Conservation (phyloP, 2,329 filamentous ascomycete species). For the Arachnomyces sp. region DNA sequence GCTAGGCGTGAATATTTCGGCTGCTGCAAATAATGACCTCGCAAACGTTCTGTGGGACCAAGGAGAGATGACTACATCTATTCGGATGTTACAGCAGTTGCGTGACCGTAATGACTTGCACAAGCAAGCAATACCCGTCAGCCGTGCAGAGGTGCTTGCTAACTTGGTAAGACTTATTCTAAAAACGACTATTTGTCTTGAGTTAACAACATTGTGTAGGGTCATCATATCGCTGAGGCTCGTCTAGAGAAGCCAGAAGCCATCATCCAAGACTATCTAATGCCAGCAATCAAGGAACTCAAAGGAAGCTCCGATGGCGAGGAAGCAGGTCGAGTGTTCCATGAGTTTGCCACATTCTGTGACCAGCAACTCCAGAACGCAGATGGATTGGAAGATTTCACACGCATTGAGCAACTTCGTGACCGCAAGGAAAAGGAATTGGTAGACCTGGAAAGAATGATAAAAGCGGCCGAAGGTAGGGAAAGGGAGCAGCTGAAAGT, state of each 20-base stretch:
- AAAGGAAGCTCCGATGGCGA: conserved; percentile 58
- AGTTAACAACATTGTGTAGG: conserved; percentile 38
- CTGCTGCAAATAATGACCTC: conserved; percentile 69
- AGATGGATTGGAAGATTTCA: conserved; percentile 76
- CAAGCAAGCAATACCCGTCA: conserved; percentile 64
- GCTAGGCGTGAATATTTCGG: conserved; percentile 69
- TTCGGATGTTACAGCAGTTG: conserved; percentile 75
- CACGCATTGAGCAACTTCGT: conserved; percentile 68
- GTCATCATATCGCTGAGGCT: conserved; percentile 81
- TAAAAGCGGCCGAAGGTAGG: conserved; percentile 41
- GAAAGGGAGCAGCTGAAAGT: conserved; percentile 53
- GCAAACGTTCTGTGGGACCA: conserved; percentile 92
- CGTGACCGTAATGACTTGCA: conserved; percentile 54
- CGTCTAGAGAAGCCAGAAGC: conserved; percentile 83
- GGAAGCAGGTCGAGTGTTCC: conserved; percentile 81
- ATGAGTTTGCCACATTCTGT: conserved; percentile 92
- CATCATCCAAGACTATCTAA: conserved; percentile 80
- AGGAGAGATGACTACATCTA: conserved; percentile 80
- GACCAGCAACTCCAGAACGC: conserved; percentile 86
- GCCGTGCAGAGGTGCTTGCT: conserved; percentile 70
- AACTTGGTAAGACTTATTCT: conserved; percentile 53
- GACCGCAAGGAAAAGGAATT: conserved; percentile 78
- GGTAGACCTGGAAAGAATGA: conserved; percentile 58
- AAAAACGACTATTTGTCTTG: conserved; percentile 10
- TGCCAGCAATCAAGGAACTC: conserved; percentile 75